Evolutionary conservation across 2,329 filamentous ascomycete genomes (phyloP), one percentile per base, ranked within the genome.

Genomic region (Colletotrichum sp.): DNA sequence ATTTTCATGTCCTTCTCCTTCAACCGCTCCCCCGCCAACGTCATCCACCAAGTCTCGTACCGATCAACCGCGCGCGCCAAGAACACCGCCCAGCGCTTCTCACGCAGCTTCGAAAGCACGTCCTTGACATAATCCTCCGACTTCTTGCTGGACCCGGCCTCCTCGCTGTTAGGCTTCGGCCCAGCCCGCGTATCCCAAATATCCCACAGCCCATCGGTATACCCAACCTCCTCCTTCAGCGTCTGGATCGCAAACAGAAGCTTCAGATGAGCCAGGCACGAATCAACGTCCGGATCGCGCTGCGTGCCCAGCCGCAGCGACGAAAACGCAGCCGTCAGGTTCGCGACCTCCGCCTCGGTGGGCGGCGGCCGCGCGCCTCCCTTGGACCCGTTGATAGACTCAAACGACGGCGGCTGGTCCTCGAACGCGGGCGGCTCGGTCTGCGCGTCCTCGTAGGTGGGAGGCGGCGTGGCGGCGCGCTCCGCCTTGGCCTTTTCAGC

Each of bases 71-170:
- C 94, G 65, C 92, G 88, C 2, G 92, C 89, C 7, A 95, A 88
- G 80, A 92, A 95, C 12, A 95, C 81, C 0, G 90, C 90, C 94
- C 94, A 96, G 80, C 94, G 87, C 85, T 95, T 95, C 84, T 95
- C 94, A 16, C 91, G 87, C 34, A 94, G 85, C 66, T 87, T 86
- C 69, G 89, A 88, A 16, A 92, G 84, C 10, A 69, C 8, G 3
- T 81, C 82, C n/a, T 85, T 80, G 2, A 85, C 82, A 9, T 84
- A 81, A n/a, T 82, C 79, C 18, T 80, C 79, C 10, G 80, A 2
- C 8, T 60, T 80, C 66, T 79, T 79, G 15, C 85, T 76, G 8
- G 75, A 79, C 5, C 39, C 52, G 12, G 32, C 39, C 16, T 66
- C 39, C 3, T 66, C 52, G 28, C 61, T 56, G 28, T 43, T 66